A percentile compares a stretch with the other conserved stretches of the same genome.
Conservation (phyloP, 2,329 filamentous ascomycete genomes). For the Hymenoscyphus occultus region DNA sequence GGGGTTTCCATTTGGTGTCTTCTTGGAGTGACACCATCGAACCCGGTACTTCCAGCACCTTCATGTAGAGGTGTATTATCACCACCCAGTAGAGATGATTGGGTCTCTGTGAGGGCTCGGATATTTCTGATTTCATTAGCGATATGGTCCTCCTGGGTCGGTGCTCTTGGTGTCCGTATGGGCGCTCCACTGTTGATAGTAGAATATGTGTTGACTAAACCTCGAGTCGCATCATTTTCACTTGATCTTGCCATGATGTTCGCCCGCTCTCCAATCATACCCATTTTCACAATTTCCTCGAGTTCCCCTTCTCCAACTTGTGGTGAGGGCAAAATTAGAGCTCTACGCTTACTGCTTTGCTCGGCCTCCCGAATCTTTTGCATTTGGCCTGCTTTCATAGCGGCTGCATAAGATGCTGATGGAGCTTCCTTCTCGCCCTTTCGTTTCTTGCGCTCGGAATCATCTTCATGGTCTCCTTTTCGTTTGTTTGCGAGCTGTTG, state of each 20-base stretch:
- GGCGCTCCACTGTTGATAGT: conserved; percentile 77
- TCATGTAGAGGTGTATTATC: conserved; percentile 90
- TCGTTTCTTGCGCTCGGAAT: conserved; percentile 73
- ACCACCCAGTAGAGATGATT: conserved; percentile 88
- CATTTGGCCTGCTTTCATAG: conserved; percentile 88
- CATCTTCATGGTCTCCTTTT: conserved; percentile 87
- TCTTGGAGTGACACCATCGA: conserved; percentile 78
- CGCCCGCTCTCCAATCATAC: conserved; percentile 85
- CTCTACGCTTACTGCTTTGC: conserved; percentile 87
- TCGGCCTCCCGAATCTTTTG: conserved; percentile 95
- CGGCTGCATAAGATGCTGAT: conserved; percentile 79
- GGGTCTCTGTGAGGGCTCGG: conserved; percentile 83
- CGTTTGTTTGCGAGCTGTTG: conserved; percentile 88
- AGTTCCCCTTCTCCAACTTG: conserved; percentile 91
- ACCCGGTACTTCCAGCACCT: conserved; percentile 77
- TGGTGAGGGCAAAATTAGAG: conserved; percentile 79
- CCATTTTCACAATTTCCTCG: conserved; percentile 99
- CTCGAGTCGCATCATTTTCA: conserved; percentile 81
- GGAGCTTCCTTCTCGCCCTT: conserved; percentile 83
- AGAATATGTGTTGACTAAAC: conserved; percentile 83
- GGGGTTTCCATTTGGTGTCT: conserved; percentile 84
- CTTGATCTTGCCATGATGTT: conserved; percentile 70
- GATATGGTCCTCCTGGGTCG: conserved; percentile 90
- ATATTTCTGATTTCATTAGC: conserved; percentile 97
- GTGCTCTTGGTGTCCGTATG: conserved; percentile 86